Base-by-base conservation (phyloP, 2,329 filamentous ascomycete genomes). In the Colletotrichum sojae region DNA sequence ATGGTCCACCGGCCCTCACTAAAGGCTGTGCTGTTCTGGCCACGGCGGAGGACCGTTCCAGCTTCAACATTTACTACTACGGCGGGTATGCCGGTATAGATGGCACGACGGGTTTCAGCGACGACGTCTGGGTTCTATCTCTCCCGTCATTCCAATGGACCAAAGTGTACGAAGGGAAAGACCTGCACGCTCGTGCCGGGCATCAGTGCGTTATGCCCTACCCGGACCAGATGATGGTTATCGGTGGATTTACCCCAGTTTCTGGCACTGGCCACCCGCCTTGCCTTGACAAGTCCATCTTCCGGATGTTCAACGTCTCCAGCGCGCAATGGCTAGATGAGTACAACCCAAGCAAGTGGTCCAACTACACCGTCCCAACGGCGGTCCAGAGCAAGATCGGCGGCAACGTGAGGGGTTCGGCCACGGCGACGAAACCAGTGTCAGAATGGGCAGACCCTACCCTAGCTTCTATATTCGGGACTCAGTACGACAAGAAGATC, bases 1-100 rank as follows among this genome's bases (percentile, higher is more conserved):
- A 88, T 2, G 0, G 57, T 1, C 88, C 87, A 0, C 88, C 89
- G 0, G 81, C 89, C 82, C 78, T 87, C 79, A 76, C 92, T 80
- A 77, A 92, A 85, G 85, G 91, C 76, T 96, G 94, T 75, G 91
- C 92, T 4, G 91, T 94, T 0, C 89, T 94, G 1, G 92, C 89
- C n/a, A 84, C 89, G 0, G 90, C 93, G 15, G 84, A 89, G 52
- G 92, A 94, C 75, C 85, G 84, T 40, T 92, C 91, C 12, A 94
- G 91, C 67, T 93, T 91, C 79, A 94, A 95, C 76, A 90, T 97
- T 57, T 95, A 95, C 82, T 94, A 93, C 81, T 96, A 94, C 73
- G 94, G 92, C 16, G 94, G 94, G 0, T 95, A 92, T 75, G 81
- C 89, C 66, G 89, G 88, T 0, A 72, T 90, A 6, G 67, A 85